Conservation (phyloP, 345 rosid genomes). For the Populus ilicifolia region DNA sequence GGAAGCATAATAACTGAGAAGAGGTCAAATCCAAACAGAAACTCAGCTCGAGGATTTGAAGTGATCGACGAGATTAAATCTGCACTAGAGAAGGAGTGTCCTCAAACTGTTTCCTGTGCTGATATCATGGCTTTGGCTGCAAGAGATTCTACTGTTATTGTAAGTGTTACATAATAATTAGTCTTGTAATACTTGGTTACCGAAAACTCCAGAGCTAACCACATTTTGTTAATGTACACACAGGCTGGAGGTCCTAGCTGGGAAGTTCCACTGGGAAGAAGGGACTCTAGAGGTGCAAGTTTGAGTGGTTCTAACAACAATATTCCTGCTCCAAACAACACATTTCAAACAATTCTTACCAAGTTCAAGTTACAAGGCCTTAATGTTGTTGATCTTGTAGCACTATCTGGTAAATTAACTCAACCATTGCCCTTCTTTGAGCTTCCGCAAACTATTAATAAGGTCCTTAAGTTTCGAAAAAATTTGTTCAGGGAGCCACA, state of each 20-base stretch:
- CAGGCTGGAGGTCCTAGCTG: slow-evolving; percentile 87
- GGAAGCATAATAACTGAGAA: slow-evolving; percentile 62
- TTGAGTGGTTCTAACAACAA: slow-evolving; percentile 29
- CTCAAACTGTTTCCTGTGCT: slow-evolving; percentile 78
- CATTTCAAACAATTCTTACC: slow-evolving; percentile 21
- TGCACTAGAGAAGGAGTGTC: slow-evolving; percentile 75
- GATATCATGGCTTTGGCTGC: slow-evolving; percentile 73
- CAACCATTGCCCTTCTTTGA: background rate
- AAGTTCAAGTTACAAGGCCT: slow-evolving; percentile 28
- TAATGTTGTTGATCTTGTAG: slow-evolving; percentile 23
- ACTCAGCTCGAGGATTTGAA: slow-evolving; percentile 79
- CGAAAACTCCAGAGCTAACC: background rate
- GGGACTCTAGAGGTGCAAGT: slow-evolving; percentile 41
- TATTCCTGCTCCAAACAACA: slow-evolving; percentile 27
- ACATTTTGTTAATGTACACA: background rate
- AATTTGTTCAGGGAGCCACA: slow-evolving; percentile 50
- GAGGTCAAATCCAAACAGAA: slow-evolving; percentile 63
- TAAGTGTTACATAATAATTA: slow-evolving; percentile 22
- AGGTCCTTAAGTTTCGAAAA: background rate
- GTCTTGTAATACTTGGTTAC: background rate
- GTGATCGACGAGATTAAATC: slow-evolving; percentile 72
- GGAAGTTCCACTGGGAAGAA: slow-evolving; percentile 86
- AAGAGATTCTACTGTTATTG: slow-evolving; percentile 81
- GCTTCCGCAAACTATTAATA: no score
- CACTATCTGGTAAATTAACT: slow-evolving; percentile 20